Conservation (phyloP, 2,329 filamentous ascomycete genomes). For the Exserohilum turcica region DNA sequence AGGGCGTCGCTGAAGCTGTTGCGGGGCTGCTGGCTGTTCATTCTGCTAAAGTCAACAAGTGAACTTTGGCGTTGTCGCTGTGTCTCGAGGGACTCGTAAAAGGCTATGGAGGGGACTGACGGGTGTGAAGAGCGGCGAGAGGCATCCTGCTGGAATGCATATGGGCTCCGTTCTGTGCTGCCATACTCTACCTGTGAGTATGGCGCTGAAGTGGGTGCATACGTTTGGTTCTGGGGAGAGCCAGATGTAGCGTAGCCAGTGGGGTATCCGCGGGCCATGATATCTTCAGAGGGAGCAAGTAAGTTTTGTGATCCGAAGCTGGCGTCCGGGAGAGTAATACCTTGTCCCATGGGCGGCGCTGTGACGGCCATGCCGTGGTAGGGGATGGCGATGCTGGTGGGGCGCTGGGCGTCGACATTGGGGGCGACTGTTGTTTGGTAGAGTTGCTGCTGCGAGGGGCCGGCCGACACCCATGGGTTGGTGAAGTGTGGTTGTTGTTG, state of each 20-base stretch:
- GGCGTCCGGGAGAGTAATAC: conserved; percentile 68
- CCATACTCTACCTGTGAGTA: conserved; percentile 81
- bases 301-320: conserved; percentile 68
- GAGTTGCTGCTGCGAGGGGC: conserved; percentile 61
- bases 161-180: conserved; percentile 58
- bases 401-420: conserved; percentile 57
- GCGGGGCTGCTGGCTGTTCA: conserved; percentile 61
- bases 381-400: conserved; percentile 69
- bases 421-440: conserved; percentile 70
- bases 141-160: conserved; percentile 61
- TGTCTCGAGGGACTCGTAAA: conserved; percentile 55
- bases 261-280: conserved; percentile 72
- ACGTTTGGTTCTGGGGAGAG: conserved; percentile 70
- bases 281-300: conserved; percentile 75
- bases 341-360: conserved; percentile 71
- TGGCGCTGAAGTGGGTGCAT: conserved; percentile 69
- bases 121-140: conserved; percentile 78
- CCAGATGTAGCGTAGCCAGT: conserved; percentile 72
- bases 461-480: conserved; percentile 79
- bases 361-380: conserved; percentile 77
- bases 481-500: conserved; percentile 72
- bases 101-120: conserved; percentile 69
- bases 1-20: conserved; percentile 85
- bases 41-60: conserved; percentile 68
- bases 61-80: conserved; percentile 62